Evolutionary conservation across 164 flowering plant genomes (phyloP).

Genomic region (Malania oleifera): DNA sequence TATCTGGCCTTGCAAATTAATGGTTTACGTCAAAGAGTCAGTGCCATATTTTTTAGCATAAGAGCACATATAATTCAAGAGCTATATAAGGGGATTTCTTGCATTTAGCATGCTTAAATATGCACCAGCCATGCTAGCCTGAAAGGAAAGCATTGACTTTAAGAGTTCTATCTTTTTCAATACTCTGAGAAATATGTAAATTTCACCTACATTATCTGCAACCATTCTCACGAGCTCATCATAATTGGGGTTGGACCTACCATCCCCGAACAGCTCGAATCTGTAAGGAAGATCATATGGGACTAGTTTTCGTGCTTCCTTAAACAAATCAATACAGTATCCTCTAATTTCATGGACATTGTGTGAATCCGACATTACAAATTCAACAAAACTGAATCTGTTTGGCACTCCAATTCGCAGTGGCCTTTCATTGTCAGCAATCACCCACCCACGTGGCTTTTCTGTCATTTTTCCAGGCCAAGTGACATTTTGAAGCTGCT

Average conservation of each 20-base stretch:
- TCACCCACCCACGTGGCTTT: slow-evolving; percentile 72
- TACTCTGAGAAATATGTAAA: neutral
- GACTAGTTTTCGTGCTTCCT: slow-evolving; percentile 39
- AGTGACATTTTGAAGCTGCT: slow-evolving; percentile 34
- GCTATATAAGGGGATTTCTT: no score
- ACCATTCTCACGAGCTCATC: slow-evolving; percentile 48
- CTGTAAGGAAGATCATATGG: slow-evolving; percentile 56
- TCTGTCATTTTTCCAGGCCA: slow-evolving; percentile 62
- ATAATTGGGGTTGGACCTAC: slow-evolving; percentile 55
- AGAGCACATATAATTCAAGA: no score
- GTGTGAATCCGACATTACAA: slow-evolving; percentile 34
- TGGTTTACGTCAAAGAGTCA: neutral
- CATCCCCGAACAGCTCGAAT: slow-evolving; percentile 60
- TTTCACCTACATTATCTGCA: slow-evolving; percentile 47
- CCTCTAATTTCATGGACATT: slow-evolving; percentile 37
- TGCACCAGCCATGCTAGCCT: no score
- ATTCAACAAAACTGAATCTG: slow-evolving; percentile 51
- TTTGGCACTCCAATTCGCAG: slow-evolving; percentile 59
- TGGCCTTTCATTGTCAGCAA: slow-evolving; percentile 41
- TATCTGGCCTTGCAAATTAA: no score
- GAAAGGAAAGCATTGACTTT: no score
- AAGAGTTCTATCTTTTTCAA: neutral
- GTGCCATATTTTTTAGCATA: no score
- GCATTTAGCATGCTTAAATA: neutral
- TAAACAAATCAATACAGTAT: slow-evolving; percentile 70